Conservation (phyloP, 2,329 filamentous ascomycete species). For the Monilinia laxa region DNA sequence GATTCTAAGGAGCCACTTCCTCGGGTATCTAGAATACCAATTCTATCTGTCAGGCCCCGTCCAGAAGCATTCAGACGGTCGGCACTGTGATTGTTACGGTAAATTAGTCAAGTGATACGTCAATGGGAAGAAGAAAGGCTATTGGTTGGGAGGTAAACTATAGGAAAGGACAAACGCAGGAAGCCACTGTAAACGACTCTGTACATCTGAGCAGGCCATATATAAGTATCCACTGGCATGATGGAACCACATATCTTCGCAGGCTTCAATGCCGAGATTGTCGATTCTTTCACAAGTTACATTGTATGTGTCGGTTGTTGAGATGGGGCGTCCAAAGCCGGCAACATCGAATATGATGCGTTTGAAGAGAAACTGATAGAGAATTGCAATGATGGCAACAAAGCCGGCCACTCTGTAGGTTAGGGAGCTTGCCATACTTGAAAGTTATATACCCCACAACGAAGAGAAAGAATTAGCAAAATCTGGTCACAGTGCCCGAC, state of each 20-base stretch:
- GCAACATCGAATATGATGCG: constrained; percentile 37
- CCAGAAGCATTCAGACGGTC: constrained; percentile 34
- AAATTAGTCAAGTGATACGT: not conserved
- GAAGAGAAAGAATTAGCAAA: not conserved
- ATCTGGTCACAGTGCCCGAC: not conserved
- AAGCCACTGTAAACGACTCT: constrained; percentile 33
- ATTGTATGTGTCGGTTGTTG: constrained; percentile 40
- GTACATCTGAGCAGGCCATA: constrained; percentile 35
- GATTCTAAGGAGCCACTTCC: constrained; percentile 30
- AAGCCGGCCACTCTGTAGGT: constrained; percentile 28
- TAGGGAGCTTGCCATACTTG: constrained; percentile 22
- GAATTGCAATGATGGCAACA: constrained; percentile 31
- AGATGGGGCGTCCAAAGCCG: constrained; percentile 39
- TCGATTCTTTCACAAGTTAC: constrained; percentile 33
- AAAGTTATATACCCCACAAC: not conserved
- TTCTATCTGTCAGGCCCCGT: constrained; percentile 31
- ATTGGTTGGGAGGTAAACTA: not conserved
- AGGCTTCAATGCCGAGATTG: constrained; percentile 34
- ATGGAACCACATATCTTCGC: constrained; percentile 40
- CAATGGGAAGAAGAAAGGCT: not conserved
- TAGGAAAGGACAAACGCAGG: constrained; percentile 33
- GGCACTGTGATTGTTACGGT: constrained; percentile 24
- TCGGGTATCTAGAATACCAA: constrained; percentile 36
- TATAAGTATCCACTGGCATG: constrained; percentile 36
- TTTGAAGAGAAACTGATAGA: constrained; percentile 41